Base-by-base conservation (phyloP, 169 alveolate genomes). In the Theileria sp. region DNA sequence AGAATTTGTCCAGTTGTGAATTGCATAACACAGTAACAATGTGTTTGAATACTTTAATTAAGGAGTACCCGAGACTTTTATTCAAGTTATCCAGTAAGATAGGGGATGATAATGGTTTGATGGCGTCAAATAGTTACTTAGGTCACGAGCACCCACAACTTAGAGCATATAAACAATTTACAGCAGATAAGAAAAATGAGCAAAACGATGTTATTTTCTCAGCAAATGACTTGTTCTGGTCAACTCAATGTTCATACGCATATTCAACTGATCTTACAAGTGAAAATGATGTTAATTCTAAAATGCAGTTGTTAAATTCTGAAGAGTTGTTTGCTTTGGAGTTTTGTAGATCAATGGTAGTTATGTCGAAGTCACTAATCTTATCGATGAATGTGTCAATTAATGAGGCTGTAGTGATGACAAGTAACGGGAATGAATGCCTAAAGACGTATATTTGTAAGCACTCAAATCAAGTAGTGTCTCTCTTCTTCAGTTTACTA, bases 141-240 rank as follows among this genome's bases (percentile, higher is more conserved):
- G 60, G 86, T n/a, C 89, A 83, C 36, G 89, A 77, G 15, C 89
- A 83, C 58, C 89, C 89, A 3, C 82, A 83, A 44, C 68, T 83
- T 25, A 76, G 75, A 70, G 89, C 86, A 12, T 77, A 72, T 81
- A 83, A 83, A 73, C 23, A 68, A 78, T 77, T 23, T n/a, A 66
- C 66, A 28, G 49, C 78, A 6, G 86, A 76, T 23, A 9, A 70
- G 50, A 83, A 70, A 61, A 62, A 56, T 34, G 38, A 74, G 30
- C 84, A 25, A 23, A 67, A 34, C 30, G 89, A 83, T 26, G 34
- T n/a, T 2, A 23, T 80, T 28, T 70, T 83, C 62, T 83, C 91
- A 34, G 80, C 87, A 23, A 85, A 85, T 28, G 91, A 85, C 50
- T 38, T 85, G 75, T 85, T 85, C 68, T 85, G 91, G 91, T 71